phyloP scores from a whole-genome alignment of 2,329 filamentous ascomycete species.

The Cladosporium velox region DNA sequence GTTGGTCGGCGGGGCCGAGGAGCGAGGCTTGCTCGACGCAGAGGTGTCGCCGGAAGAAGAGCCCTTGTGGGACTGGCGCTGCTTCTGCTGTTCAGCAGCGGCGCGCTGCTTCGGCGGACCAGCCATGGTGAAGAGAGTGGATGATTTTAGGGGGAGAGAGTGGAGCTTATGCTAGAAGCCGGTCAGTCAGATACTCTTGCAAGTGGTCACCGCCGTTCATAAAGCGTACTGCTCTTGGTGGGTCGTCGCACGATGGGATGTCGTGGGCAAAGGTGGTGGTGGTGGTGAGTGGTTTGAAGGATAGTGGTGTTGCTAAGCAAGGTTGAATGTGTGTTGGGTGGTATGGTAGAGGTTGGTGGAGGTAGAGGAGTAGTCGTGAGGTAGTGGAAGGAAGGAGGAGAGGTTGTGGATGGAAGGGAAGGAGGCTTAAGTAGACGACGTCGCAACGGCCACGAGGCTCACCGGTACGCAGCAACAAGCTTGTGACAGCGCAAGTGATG shows the following conservation, averaged over 20 bases:
- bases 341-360: conserved; percentile 12
- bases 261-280: background rate
- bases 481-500: conserved; percentile 17
- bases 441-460: background rate
- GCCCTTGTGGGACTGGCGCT: conserved; percentile 24
- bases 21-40: conserved; percentile 20
- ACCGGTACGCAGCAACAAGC: background rate
- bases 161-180: background rate
- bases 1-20: conserved; percentile 25
- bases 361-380: conserved; percentile 11
- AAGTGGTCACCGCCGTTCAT: background rate
- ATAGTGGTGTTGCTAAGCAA: conserved; percentile 5
- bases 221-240: background rate
- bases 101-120: conserved; percentile 40
- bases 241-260: background rate
- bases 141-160: background rate
- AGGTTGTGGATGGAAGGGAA: conserved; percentile 12
- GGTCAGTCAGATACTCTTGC: background rate
- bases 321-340: conserved; percentile 1
- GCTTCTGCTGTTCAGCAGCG: conserved; percentile 30
- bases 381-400: conserved; percentile 12
- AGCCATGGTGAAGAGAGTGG: conserved; percentile 36
- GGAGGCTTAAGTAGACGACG: conserved; percentile 7
- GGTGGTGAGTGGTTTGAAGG: background rate
- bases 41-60: conserved; percentile 29